Conservation (phyloP, 108 stramenopile species). For the Cyclotella atomus region DNA sequence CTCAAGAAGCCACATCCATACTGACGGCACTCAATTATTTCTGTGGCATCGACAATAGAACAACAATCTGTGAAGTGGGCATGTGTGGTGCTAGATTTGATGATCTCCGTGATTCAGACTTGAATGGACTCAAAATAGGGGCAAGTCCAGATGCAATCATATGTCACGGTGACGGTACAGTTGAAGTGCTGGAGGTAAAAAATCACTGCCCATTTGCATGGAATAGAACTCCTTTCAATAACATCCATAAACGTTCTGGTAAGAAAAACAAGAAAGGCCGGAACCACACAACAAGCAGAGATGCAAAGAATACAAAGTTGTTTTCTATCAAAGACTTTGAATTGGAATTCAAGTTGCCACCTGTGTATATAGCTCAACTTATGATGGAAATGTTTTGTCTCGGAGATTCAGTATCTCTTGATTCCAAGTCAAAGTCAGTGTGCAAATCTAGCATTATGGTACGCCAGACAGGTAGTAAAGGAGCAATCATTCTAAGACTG, state of each 20-base stretch:
- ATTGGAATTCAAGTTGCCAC: constrained; percentile 50
- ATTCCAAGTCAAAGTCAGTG: constrained; percentile 16
- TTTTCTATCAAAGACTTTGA: constrained; percentile 39
- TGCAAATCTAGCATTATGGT: constrained; percentile 86
- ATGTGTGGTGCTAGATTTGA: constrained; percentile 85
- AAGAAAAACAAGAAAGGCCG: constrained; percentile 12
- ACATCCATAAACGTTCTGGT: neutral
- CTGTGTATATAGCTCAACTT: constrained; percentile 81
- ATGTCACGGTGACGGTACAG: constrained; percentile 67
- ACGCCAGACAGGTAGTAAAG: constrained; percentile 80
- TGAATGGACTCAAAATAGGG: constrained; percentile 63
- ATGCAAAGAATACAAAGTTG: neutral
- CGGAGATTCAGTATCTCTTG: constrained; percentile 48
- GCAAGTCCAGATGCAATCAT: constrained; percentile 85
- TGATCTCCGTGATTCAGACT: constrained; percentile 29
- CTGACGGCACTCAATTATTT: constrained; percentile 88
- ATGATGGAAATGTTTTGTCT: constrained; percentile 90
- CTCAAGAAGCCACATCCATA: constrained; percentile 83
- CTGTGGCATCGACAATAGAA: constrained; percentile 40
- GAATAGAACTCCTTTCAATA: constrained; percentile 29
- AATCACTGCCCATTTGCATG: constrained; percentile 90
- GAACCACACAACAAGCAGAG: constrained; percentile 15
- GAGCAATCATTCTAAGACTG: constrained; percentile 75
- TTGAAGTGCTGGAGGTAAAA: constrained; percentile 87
- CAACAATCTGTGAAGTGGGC: constrained; percentile 72